Evolutionary conservation across 2,329 filamentous ascomycete species (phyloP).

Genomic region (Stagonosporopsis rhizophila): DNA sequence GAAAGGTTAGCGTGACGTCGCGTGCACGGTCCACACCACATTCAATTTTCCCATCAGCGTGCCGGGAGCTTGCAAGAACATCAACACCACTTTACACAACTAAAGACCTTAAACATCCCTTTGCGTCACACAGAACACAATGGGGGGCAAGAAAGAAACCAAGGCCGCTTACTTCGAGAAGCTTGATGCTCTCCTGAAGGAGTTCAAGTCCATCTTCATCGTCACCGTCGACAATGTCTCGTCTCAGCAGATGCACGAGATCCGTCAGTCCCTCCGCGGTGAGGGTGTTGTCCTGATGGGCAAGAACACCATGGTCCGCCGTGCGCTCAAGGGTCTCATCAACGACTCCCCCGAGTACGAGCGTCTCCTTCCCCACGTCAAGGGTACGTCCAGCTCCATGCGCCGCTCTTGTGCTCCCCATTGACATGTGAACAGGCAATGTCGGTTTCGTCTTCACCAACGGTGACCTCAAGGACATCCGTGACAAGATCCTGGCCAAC

Average conservation of each 20-base stretch:
- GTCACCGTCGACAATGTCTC: slow-evolving; percentile 95
- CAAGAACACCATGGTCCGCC: slow-evolving; percentile 99
- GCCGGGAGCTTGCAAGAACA: slow-evolving; percentile 26
- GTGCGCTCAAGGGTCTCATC: slow-evolving; percentile 95
- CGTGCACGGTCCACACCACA: slow-evolving; percentile 32
- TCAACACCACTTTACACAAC: slow-evolving; percentile 36
- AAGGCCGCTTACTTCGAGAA: slow-evolving; percentile 99
- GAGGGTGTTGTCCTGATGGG: slow-evolving; percentile 98
- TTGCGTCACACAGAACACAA: slow-evolving; percentile 90
- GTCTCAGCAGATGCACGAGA: slow-evolving; percentile 99
- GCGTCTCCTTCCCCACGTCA: slow-evolving; percentile 93
- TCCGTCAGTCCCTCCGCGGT: slow-evolving; percentile 87
- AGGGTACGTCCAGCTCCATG: slow-evolving; percentile 60
- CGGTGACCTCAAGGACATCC: slow-evolving; percentile 86
- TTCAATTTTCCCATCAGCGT: slow-evolving; percentile 33
- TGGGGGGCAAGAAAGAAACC: slow-evolving; percentile 96
- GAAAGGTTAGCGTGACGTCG: slow-evolving; percentile 23
- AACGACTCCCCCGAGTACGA: slow-evolving; percentile 94
- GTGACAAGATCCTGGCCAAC: slow-evolving; percentile 95
- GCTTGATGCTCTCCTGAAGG: slow-evolving; percentile 96
- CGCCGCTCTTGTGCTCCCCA: slow-evolving; percentile 9
- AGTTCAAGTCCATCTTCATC: slow-evolving; percentile 98
- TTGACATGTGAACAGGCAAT: slow-evolving; percentile 66
- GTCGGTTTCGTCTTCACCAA: slow-evolving; percentile 99
- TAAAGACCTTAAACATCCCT: slow-evolving; percentile 96